Conservation (phyloP, 768 basidiomycete species). For the Boletus coccyginus region DNA sequence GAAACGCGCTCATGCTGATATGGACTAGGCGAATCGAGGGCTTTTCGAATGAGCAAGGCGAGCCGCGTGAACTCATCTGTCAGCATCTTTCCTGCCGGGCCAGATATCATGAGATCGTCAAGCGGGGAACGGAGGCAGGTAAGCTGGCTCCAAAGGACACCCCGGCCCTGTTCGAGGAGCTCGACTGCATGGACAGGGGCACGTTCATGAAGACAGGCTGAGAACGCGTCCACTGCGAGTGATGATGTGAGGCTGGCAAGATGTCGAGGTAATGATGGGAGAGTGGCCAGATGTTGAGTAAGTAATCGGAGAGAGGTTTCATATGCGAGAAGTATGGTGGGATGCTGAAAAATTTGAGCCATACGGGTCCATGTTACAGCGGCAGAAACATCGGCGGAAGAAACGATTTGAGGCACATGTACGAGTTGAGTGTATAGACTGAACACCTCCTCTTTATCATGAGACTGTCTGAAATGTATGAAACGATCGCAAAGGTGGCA, state of each 20-base stretch:
- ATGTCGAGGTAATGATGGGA: neutral
- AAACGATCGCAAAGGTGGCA: neutral
- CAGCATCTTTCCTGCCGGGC: neutral
- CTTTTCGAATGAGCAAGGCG: neutral
- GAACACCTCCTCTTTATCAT: neutral
- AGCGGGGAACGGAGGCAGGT: constrained; percentile 10
- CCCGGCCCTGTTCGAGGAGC: constrained; percentile 28
- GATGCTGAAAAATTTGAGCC: constrained; percentile 1
- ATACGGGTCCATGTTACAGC: neutral
- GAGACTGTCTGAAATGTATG: neutral
- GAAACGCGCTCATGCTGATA: neutral
- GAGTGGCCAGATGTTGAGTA: neutral
- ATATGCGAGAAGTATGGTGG: constrained; percentile 9
- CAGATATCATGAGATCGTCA: neutral
- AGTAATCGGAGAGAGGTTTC: neutral
- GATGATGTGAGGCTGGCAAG: neutral
- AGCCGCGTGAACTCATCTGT: neutral
- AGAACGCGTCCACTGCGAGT: constrained; percentile 8
- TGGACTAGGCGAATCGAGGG: neutral
- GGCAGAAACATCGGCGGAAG: neutral
- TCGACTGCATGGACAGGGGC: constrained; percentile 21
- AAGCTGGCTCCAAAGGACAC: constrained; percentile 20
- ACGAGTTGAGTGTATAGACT: neutral
- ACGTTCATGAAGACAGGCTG: constrained; percentile 7
- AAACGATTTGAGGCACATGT: neutral